phyloP scores from a whole-genome alignment of 805 yeast species.

The Blastobotrys muscicola region DNA sequence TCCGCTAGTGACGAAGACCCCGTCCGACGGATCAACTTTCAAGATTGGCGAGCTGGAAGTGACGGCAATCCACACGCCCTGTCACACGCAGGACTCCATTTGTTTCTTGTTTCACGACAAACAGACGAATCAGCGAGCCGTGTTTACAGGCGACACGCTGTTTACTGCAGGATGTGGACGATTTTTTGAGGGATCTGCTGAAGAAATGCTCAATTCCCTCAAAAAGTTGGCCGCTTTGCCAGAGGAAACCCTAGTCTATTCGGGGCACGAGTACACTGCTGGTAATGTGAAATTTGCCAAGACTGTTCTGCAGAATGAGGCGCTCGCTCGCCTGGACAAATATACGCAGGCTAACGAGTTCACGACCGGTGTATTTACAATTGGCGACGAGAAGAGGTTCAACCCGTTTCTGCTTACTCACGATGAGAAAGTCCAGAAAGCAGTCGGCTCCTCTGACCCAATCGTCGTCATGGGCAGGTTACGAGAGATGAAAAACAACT shows the following conservation, averaged over 20 bases:
- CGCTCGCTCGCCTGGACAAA: constrained; percentile 44
- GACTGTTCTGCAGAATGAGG: constrained; percentile 44
- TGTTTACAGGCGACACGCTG: constrained; percentile 93
- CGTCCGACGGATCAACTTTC: constrained; percentile 51
- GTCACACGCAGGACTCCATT: constrained; percentile 95
- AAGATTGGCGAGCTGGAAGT: constrained; percentile 59
- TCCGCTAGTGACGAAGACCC: constrained; percentile 62
- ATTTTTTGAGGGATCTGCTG: constrained; percentile 84
- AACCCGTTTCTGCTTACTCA: constrained; percentile 84
- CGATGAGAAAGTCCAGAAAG: constrained; percentile 52
- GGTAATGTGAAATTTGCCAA: constrained; percentile 72
- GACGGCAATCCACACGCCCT: constrained; percentile 87
- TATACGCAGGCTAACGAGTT: constrained; percentile 48
- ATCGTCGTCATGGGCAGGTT: constrained; percentile 60
- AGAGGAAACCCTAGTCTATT: constrained; percentile 61
- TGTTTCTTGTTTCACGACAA: constrained; percentile 70
- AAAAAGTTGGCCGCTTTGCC: constrained; percentile 55
- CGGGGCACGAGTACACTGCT: constrained; percentile 94
- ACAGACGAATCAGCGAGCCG: constrained; percentile 55
- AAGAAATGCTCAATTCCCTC: constrained; percentile 69
- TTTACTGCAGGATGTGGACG: constrained; percentile 95
- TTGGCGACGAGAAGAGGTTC: constrained; percentile 68
- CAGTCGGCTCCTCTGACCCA: constrained; percentile 44
- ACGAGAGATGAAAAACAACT: constrained; percentile 66
- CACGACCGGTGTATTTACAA: constrained; percentile 81